Percentiles rank a stretch among this genome's conserved stretches.
Conservation (phyloP, 2,329 filamentous ascomycete species). For the Aureobasidium sp. region DNA sequence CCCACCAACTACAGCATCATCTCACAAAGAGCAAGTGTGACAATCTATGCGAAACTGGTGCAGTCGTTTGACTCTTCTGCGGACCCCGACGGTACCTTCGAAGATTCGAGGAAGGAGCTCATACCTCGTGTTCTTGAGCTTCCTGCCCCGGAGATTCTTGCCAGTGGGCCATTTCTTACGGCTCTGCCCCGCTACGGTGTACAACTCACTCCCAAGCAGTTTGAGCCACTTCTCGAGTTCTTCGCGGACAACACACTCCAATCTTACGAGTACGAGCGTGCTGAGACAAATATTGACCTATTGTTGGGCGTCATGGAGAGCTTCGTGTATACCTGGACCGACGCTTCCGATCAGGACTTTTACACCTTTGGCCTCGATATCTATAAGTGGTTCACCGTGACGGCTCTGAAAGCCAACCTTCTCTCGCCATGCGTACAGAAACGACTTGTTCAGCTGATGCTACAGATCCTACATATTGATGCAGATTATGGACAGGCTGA, state of each 20-base stretch:
- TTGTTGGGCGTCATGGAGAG: slow-evolving; percentile 60
- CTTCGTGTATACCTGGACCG: slow-evolving; percentile 55
- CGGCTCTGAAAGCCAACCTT: slow-evolving; percentile 56
- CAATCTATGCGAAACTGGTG: slow-evolving; percentile 5
- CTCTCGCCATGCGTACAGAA: slow-evolving; percentile 62
- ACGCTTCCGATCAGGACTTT: slow-evolving; percentile 48
- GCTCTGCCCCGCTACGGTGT: slow-evolving; percentile 18
- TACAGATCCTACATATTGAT: slow-evolving; percentile 58
- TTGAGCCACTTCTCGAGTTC: slow-evolving; percentile 38
- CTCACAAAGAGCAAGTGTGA: neutral
- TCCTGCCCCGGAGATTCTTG: slow-evolving; percentile 16
- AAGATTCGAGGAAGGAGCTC: neutral
- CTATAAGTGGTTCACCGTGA: slow-evolving; percentile 67
- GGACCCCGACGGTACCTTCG: neutral
- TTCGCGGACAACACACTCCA: slow-evolving; percentile 41
- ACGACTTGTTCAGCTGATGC: slow-evolving; percentile 57
- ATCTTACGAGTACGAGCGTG: slow-evolving; percentile 56
- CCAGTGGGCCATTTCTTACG: slow-evolving; percentile 19
- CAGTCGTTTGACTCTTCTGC: neutral
- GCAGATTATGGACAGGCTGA: slow-evolving; percentile 56
- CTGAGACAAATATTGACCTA: slow-evolving; percentile 61
- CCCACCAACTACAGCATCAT: neutral
- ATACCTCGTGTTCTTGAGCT: neutral
- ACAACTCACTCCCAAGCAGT: slow-evolving; percentile 24
- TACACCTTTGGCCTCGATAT: slow-evolving; percentile 62